Evolutionary conservation across 2,329 filamentous ascomycete genomes (phyloP).

Genomic region (Blastomyces parvus): DNA sequence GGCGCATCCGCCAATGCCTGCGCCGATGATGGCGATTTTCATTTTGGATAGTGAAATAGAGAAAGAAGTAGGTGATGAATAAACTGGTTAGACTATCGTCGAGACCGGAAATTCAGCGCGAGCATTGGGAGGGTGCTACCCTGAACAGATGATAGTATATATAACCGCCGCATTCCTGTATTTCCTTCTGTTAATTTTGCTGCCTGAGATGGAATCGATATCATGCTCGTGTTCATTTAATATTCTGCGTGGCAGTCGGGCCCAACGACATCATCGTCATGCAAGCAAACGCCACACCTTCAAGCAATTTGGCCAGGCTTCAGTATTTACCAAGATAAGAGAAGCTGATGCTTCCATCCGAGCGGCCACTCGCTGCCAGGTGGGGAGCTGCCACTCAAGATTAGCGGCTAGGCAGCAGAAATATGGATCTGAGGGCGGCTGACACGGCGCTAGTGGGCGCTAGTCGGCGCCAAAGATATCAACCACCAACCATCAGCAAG

Average conservation of each 20-base stretch:
- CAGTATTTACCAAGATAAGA: not conserved
- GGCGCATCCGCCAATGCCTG: constrained; percentile 33
- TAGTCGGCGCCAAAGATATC: not conserved
- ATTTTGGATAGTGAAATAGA: constrained; percentile 17
- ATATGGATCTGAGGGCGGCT: not conserved
- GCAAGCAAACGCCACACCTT: not conserved
- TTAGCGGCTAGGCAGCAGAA: not conserved
- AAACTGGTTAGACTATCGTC: not conserved
- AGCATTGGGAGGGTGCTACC: not conserved
- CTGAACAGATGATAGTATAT: not conserved
- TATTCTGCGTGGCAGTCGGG: not conserved
- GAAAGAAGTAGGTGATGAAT: not conserved
- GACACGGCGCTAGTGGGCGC: not conserved
- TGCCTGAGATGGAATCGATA: not conserved
- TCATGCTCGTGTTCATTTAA: not conserved
- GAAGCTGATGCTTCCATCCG: not conserved
- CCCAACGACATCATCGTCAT: not conserved
- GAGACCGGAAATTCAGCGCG: not conserved
- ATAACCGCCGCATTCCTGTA: not conserved
- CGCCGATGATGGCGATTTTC: constrained; percentile 39
- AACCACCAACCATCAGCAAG: too few species aligned
- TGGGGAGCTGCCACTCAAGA: not conserved
- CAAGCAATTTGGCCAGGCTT: not conserved
- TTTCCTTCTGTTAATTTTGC: not conserved
- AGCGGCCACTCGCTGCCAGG: too few species aligned